Evolutionary conservation across 495 filamentous ascomycete genomes (phyloP), one percentile per base, ranked within the genome.

Genomic region (Endocarpon pusillum): DNA sequence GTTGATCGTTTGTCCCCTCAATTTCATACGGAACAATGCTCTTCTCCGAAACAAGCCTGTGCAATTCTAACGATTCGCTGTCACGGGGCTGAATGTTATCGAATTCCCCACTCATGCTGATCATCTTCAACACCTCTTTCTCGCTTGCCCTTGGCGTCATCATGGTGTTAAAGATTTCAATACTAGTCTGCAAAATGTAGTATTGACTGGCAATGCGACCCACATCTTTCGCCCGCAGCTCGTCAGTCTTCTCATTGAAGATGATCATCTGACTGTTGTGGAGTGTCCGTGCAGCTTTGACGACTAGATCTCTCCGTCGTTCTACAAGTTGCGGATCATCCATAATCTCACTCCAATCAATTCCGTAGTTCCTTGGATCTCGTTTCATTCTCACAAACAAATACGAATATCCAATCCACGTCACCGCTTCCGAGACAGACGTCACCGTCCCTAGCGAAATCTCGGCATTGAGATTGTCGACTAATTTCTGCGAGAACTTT

Each of bases 251-350:
- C 39, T 94, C 91, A 45, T 94, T 91, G 62, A 87, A 96, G 26
- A 96, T 91, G 42, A 99, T 86, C 89, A 99, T 99, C 50, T 96
- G 91, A 43, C 77, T 91, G 45, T 84, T 67, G 42, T 89, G 83
- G 21, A 99, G 61, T 2, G 78, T 75, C 15, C 71, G 64, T 2
- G 89, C 91, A 21, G 89, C 91, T 40, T 87, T 71, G 33, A 92
- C 81, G 36, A 91, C 74, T 34, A 96, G 58, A 27, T 89, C 70
- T 12, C 83, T 64, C 40, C 89, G 67, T 45, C 86, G 67, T 45
- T 81, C 73, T 3, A 93, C 76, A 32, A 99, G 62, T 34, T 70
- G 67, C 11, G 83, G 85, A 47, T 99, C 89, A 44, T 94, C 77
- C 15, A 69, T 62, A 23, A 78, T 77, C 55, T 96, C 89, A n/a